These are phyloP conservation scores for Magnaporthales sp. DNA, from an alignment of 2,329 filamentous ascomycete species.

Conservation along the genomic window DNA sequence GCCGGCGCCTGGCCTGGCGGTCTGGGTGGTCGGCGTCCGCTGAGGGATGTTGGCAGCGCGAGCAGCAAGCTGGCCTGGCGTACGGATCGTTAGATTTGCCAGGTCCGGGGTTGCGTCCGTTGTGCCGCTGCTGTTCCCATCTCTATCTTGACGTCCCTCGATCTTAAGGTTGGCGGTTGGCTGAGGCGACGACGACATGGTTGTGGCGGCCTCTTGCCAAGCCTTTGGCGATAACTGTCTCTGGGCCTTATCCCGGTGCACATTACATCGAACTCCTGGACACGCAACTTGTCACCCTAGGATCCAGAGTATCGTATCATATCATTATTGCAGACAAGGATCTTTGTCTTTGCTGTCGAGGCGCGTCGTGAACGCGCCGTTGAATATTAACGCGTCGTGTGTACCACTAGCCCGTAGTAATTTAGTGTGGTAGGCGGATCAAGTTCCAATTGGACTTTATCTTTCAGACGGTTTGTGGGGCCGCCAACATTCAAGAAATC, in stretches of 20 bases:
- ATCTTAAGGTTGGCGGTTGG: not conserved
- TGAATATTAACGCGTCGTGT: not conserved
- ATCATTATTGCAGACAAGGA: not conserved
- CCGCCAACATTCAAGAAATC: not conserved
- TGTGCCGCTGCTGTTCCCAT: not conserved
- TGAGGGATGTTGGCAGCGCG: conserved; percentile 2
- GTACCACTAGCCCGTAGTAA: not conserved
- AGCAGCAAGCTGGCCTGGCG: conserved; percentile 1
- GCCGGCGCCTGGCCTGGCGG: conserved; percentile 5
- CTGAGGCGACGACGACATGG: not conserved
- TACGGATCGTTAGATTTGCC: not conserved
- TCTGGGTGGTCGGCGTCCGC: conserved; percentile 22
- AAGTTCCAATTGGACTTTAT: not conserved
- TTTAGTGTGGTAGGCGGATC: not conserved
- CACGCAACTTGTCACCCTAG: not conserved
- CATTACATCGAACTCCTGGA: not conserved
- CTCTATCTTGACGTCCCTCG: not conserved
- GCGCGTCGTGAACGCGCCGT: not conserved
- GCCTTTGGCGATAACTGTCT: not conserved
- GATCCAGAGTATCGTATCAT: not conserved
- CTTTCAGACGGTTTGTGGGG: not conserved
- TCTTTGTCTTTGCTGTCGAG: not conserved
- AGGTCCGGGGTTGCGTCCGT: not conserved
- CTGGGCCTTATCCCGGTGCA: not conserved
- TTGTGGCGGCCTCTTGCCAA: not conserved